Conservation (phyloP, 2,329 filamentous ascomycete genomes). For the Acrodontium crateriforme region DNA sequence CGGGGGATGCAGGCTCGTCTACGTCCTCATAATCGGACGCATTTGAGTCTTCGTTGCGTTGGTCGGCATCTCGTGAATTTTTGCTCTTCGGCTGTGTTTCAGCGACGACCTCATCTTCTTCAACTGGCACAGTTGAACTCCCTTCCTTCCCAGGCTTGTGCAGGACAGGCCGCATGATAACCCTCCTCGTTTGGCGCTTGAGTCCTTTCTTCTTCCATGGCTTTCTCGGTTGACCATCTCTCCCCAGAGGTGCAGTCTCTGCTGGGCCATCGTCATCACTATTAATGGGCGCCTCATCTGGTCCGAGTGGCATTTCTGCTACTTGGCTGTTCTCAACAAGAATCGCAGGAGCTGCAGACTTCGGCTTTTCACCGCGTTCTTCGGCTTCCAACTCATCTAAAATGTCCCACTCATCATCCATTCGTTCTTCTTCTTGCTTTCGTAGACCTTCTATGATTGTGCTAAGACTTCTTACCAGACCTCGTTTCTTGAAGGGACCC, state of each 20-base stretch:
- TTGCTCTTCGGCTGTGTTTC: constrained; percentile 9
- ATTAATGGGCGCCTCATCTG: constrained; percentile 25
- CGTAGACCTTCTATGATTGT: constrained; percentile 58
- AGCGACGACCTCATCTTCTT: constrained; percentile 5
- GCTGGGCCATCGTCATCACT: constrained; percentile 45
- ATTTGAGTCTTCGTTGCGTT: neutral
- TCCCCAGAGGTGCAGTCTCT: constrained; percentile 25
- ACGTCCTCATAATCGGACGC: constrained; percentile 3
- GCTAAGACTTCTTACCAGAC: constrained; percentile 55
- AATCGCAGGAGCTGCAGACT: constrained; percentile 17
- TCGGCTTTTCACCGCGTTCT: constrained; percentile 8
- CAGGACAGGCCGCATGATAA: constrained; percentile 37
- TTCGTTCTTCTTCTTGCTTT: constrained; percentile 52
- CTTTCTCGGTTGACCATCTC: constrained; percentile 45
- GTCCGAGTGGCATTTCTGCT: constrained; percentile 30
- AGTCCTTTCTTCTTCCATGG: constrained; percentile 72
- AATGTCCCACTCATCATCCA: constrained; percentile 62
- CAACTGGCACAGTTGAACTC: constrained; percentile 3
- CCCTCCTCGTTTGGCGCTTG: constrained; percentile 60
- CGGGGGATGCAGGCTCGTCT: constrained; percentile 2
- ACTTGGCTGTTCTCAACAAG: constrained; percentile 31
- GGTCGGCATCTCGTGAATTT: neutral
- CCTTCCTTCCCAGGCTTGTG: constrained; percentile 19
- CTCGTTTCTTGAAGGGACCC: constrained; percentile 24
- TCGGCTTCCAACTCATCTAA: constrained; percentile 55